A percentile compares a stretch with the other conserved stretches of the same genome.
phyloP scores from a whole-genome alignment of 345 rosid genomes.

The Ceriops decandra region DNA sequence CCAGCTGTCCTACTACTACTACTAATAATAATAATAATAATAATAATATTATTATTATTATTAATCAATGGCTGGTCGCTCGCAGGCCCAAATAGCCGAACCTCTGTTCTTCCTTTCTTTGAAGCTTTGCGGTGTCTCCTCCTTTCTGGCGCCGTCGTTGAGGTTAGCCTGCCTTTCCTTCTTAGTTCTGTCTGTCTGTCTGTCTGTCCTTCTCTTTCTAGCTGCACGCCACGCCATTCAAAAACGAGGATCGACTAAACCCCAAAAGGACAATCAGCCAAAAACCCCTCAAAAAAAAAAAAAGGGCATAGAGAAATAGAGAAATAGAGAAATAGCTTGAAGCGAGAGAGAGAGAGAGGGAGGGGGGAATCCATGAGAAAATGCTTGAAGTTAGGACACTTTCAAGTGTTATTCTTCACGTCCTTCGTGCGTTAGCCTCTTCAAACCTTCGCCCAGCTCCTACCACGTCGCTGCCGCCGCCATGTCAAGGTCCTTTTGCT shows the following conservation, averaged over 20 bases:
- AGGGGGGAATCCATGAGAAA: conserved; percentile 38
- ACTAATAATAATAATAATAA: too few relatives aligned
- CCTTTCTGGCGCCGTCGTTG: conserved; percentile 1
- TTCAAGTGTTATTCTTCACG: conserved; percentile 9
- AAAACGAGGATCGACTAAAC: background rate
- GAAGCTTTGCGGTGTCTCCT: background rate
- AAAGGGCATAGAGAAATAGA: too few relatives aligned
- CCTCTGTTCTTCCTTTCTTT: background rate
- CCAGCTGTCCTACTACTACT: too few relatives aligned
- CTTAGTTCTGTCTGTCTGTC: background rate
- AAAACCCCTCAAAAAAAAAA: background rate
- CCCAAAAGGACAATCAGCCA: background rate
- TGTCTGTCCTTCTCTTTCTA: too few relatives aligned
- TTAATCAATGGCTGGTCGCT: too few relatives aligned
- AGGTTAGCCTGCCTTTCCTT: background rate
- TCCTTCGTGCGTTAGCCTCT: conserved; percentile 20
- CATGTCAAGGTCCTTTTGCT: conserved; percentile 51
- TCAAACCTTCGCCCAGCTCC: background rate
- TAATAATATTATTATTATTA: too few relatives aligned
- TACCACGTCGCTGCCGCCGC: conserved; percentile 23
- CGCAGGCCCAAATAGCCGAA: too few relatives aligned
- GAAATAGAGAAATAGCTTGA: too few relatives aligned
- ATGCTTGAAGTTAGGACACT: conserved; percentile 32
- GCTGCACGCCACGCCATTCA: too few relatives aligned
- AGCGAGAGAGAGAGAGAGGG: background rate